These are phyloP conservation scores for Lactifluus volemus DNA, from an alignment of 768 basidiomycete species.

Conservation along the genomic window DNA sequence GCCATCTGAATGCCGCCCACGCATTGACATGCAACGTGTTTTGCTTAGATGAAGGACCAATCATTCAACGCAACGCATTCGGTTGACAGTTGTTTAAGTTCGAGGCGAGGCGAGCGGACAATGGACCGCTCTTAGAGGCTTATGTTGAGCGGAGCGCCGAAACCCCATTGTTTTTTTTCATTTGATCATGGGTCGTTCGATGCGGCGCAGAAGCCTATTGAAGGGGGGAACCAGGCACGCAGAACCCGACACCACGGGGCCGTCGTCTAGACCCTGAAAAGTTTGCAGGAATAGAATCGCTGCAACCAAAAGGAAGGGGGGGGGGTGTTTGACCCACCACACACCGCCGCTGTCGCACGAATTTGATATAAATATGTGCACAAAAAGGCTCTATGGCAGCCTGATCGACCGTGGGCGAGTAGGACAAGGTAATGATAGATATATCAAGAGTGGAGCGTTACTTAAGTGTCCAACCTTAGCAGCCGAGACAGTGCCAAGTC, in stretches of 20 bases:
- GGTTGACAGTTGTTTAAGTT: not conserved
- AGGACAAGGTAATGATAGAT: constrained; percentile 4
- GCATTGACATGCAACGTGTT: constrained; percentile 8
- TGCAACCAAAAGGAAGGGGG: not conserved
- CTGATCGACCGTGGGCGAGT: constrained; percentile 3
- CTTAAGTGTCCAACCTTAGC: not conserved
- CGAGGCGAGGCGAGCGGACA: not conserved
- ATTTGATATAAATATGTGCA: not conserved
- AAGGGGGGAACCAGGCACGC: constrained; percentile 10
- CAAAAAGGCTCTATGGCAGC: not conserved
- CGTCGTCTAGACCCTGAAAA: constrained; percentile 11
- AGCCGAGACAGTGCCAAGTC: constrained; percentile 6
- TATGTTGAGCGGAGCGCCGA: constrained; percentile 15
- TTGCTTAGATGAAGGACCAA: not conserved
- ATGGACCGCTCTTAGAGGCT: not conserved
- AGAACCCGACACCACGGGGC: constrained; percentile 9
- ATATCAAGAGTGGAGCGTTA: not conserved
- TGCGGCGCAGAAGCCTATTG: constrained; percentile 15
- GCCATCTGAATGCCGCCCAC: not conserved
- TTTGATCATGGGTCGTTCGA: constrained; percentile 9
- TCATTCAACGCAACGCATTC: not conserved
- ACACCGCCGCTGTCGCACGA: not conserved
- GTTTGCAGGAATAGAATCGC: constrained; percentile 1
- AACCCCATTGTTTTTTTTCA: not conserved
- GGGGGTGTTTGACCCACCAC: too few relatives aligned